Conservation (phyloP, 2,329 filamentous ascomycete genomes). For the Ascosphaera acerosa region DNA sequence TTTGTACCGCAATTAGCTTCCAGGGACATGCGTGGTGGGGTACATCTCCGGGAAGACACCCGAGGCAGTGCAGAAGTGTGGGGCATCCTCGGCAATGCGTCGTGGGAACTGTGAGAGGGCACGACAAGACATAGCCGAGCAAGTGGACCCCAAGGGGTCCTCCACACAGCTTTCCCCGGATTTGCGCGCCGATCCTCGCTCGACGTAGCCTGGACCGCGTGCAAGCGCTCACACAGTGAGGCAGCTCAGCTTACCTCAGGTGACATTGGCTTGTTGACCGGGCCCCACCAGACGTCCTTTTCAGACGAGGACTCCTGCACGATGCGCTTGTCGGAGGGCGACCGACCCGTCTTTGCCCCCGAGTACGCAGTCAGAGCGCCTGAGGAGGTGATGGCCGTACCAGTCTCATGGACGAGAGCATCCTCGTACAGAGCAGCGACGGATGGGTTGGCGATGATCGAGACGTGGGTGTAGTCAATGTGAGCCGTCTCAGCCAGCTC, state of each 20-base stretch:
- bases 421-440: constrained; percentile 96
- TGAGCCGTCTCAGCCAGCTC: constrained; percentile 92
- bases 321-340: constrained; percentile 89
- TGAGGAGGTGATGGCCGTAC: constrained; percentile 86
- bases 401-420: constrained; percentile 92
- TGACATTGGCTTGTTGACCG: constrained; percentile 97
- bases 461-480: constrained; percentile 96
- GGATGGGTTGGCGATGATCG: constrained; percentile 85
- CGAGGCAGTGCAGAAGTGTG: constrained; percentile 6
- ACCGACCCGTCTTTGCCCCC: constrained; percentile 91
- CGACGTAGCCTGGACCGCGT: too few species aligned
- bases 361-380: constrained; percentile 95
- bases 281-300: constrained; percentile 94
- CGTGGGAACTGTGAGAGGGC: neutral
- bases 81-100: neutral
- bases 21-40: constrained; percentile 11
- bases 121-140: too few species aligned
- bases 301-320: constrained; percentile 78
- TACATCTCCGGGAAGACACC: constrained; percentile 4
- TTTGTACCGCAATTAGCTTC: too few species aligned
- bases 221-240: too few species aligned
- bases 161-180: too few species aligned
- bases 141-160: too few species aligned
- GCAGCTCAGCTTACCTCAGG: constrained; percentile 66
- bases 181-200: too few species aligned